phyloP scores from a whole-genome alignment of 1,284 basidiomycete genomes.

The Apiotrichum brassicae region DNA sequence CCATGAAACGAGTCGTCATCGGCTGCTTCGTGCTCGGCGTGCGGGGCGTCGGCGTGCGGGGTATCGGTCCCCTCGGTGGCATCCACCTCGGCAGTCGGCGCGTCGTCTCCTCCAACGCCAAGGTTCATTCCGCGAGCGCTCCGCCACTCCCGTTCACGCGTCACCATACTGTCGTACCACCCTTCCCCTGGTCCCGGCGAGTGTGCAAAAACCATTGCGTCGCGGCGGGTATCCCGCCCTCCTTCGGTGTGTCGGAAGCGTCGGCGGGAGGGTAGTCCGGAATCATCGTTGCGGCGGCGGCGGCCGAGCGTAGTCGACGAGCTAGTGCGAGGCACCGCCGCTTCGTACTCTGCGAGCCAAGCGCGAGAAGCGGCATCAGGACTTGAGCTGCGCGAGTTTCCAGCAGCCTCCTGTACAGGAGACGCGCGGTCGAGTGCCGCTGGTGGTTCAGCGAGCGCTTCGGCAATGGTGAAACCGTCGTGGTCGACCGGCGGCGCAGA shows the following conservation, averaged over 20 bases:
- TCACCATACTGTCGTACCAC: constrained; percentile 1
- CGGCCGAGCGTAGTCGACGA: constrained; percentile 1
- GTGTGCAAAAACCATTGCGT: constrained; percentile 11
- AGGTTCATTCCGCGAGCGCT: background rate
- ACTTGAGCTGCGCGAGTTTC: background rate
- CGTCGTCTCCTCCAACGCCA: background rate
- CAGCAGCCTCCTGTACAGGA: background rate
- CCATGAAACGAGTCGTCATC: background rate
- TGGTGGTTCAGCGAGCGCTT: background rate
- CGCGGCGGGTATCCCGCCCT: constrained; percentile 12
- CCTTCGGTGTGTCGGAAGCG: background rate
- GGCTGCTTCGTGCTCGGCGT: background rate
- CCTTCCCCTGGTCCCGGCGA: background rate
- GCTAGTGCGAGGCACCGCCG: background rate
- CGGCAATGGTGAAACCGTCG: background rate
- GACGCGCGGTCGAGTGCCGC: background rate
- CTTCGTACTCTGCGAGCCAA: constrained; percentile 9
- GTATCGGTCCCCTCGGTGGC: background rate
- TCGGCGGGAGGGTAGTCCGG: constrained; percentile 4
- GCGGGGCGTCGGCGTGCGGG: background rate
- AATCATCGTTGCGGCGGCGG: background rate
- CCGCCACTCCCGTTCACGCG: background rate
- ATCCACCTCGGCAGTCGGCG: background rate
- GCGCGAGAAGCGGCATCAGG: constrained; percentile 1
- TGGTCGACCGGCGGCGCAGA: background rate